These are phyloP conservation scores for Starmerella floris DNA, from an alignment of 805 yeast genomes.

Conservation along the genomic window DNA sequence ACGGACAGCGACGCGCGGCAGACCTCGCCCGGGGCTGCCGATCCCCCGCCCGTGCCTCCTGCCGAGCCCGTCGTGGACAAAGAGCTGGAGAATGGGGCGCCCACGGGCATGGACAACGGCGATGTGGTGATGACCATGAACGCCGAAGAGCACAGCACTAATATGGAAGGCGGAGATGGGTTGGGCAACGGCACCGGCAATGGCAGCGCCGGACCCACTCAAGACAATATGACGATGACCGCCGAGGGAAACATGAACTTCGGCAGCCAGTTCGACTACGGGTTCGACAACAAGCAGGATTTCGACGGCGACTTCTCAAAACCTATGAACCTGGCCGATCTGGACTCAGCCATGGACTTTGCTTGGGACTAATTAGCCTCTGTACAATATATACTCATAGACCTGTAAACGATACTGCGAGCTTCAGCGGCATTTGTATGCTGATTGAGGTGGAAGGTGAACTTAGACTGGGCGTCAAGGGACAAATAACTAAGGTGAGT, in stretches of 20 bases:
- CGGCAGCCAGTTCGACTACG: neutral
- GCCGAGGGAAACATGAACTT: neutral
- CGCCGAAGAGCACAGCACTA: no score
- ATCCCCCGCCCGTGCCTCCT: neutral
- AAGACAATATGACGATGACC: neutral
- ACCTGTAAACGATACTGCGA: no score
- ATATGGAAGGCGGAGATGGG: no score
- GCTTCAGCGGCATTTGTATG: no score
- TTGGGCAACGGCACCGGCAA: neutral
- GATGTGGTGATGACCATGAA: neutral
- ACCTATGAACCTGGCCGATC: constrained; percentile 23
- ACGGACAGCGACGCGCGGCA: no score
- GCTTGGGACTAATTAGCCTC: constrained; percentile 19
- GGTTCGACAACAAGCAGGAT: neutral
- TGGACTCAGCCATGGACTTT: constrained; percentile 22
- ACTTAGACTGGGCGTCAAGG: no score
- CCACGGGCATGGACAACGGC: no score
- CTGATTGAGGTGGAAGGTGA: no score
- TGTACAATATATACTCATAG: no score
- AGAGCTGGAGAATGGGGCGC: neutral
- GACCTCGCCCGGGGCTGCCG: neutral
- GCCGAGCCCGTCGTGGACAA: neutral
- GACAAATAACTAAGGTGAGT: no score
- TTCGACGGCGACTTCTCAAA: constrained; percentile 16
- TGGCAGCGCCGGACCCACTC: neutral